Percentiles rank a stretch among this genome's conserved stretches.
phyloP scores from a whole-genome alignment of 768 basidiomycete species.

The Suillus brevipes region DNA sequence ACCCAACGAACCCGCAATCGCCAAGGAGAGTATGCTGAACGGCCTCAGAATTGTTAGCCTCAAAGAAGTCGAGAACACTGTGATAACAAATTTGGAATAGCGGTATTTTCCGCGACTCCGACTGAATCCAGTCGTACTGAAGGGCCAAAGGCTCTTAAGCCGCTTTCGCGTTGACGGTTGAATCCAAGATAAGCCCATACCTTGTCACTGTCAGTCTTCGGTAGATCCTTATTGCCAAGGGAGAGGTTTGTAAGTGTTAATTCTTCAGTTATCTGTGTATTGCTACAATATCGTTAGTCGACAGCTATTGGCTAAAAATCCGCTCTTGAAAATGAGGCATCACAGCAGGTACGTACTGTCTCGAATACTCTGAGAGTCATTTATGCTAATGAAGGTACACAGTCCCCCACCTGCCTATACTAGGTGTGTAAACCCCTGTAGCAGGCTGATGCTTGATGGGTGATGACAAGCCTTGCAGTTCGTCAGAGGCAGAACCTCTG shows the following conservation, averaged over 20 bases:
- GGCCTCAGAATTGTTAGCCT: no score
- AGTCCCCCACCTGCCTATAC: background rate
- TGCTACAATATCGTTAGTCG: background rate
- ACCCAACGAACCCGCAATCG: no score
- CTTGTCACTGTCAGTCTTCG: background rate
- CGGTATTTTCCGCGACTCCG: background rate
- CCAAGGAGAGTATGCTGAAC: no score
- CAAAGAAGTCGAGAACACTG: no score
- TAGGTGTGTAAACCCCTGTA: background rate
- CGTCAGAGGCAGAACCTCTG: conserved; percentile 2
- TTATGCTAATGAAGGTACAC: background rate
- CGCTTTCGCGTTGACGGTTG: no score
- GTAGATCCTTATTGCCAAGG: background rate
- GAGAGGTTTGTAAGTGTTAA: background rate
- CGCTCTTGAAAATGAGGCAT: background rate
- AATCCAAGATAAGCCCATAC: no score
- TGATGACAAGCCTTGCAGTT: background rate
- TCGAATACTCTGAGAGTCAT: background rate
- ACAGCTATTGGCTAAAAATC: background rate
- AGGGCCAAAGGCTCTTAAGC: background rate
- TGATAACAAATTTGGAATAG: background rate
- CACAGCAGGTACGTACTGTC: background rate
- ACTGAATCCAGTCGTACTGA: background rate
- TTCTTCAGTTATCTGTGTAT: background rate
- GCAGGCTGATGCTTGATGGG: background rate